Percentiles rank a stretch among this genome's conserved stretches.
phyloP scores from a whole-genome alignment of 163 green algal genomes.

The Scenedesmus sp. region DNA sequence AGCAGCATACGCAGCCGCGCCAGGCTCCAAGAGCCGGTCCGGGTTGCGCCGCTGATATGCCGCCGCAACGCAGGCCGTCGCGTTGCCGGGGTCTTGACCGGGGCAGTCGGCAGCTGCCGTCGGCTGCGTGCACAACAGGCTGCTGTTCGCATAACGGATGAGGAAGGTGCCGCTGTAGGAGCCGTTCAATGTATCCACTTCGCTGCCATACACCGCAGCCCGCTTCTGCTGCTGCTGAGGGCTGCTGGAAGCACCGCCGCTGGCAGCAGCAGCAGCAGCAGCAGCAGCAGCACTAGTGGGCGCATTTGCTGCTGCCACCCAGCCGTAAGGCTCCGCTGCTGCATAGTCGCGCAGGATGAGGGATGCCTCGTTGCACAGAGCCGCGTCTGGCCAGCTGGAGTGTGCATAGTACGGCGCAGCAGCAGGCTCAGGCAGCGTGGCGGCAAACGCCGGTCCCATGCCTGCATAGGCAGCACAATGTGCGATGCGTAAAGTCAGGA shows the following conservation, averaged over 20 bases:
- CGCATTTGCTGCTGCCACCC: neutral
- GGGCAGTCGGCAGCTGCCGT: neutral
- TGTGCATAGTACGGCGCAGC: neutral
- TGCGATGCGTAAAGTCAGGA: no score
- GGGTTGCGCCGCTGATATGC: conserved; percentile 17
- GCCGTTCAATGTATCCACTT: neutral
- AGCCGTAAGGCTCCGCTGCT: neutral
- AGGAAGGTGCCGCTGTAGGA: conserved; percentile 22
- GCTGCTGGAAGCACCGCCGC: neutral
- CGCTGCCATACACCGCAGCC: neutral
- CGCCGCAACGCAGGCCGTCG: neutral
- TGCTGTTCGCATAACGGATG: neutral
- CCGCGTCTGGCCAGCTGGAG: neutral
- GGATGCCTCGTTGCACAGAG: neutral
- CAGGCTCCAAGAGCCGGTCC: neutral
- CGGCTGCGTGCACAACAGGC: neutral
- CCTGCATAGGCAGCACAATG: neutral
- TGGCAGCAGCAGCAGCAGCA: neutral
- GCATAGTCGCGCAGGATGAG: neutral
- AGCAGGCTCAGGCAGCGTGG: conserved; percentile 18
- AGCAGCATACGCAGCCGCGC: neutral
- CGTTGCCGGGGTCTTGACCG: neutral
- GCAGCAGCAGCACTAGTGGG: neutral
- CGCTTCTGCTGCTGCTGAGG: conserved; percentile 28
- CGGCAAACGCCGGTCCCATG: conserved; percentile 18